Base-by-base conservation (phyloP, 1,139 yeast genomes). In the Candida sanyaensis region DNA sequence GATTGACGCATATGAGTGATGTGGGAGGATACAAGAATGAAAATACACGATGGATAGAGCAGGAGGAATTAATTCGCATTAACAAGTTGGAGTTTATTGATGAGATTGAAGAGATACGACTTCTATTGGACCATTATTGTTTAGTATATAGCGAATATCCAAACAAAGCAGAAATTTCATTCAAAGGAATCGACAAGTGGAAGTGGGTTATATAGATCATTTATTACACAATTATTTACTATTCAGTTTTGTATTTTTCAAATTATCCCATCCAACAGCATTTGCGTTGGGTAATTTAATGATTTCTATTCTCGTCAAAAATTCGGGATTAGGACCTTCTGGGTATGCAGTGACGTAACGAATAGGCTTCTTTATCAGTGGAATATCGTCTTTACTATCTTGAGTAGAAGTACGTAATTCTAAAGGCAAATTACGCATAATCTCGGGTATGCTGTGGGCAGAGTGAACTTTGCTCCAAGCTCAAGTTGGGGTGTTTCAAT, bases 71-170 rank as follows among this genome's bases (percentile, higher is more conserved):
- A 43, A 57, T 57, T 13, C 66, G 96, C 32, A 75, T 91, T 1
- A 77, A 81, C 47, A 62, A 69, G 29, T 71, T 92, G 43, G 98
- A 93, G 62, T 73, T 91, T 56, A 71, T 93, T 36, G 99, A 93
- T 66, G 99, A 93, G 63, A 69, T 90, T 11, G 99, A 93, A 66
- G 99, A 93, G 61, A 75, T 93, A 58, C 72, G 75, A 54, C 69
- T 93, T 38, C 73, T 93, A 49, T 79, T 89, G 53, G 76, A 78
- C 40, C 99, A 93, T 65, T 93, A 93, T 60, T 85, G 96, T 48
- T 51, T 66, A 36, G 52, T 60, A 17, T 66, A 63, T 44, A 68
- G 58, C 1, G 69, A 64, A 33, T 54, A 43, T 33, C 33, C 39
- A 29, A 30, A 30, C n/a, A 23, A 9, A 10, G 26, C 21, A 11